phyloP scores from a whole-genome alignment of 2,329 filamentous ascomycete genomes.

The Trichophyton mentagrophytes region DNA sequence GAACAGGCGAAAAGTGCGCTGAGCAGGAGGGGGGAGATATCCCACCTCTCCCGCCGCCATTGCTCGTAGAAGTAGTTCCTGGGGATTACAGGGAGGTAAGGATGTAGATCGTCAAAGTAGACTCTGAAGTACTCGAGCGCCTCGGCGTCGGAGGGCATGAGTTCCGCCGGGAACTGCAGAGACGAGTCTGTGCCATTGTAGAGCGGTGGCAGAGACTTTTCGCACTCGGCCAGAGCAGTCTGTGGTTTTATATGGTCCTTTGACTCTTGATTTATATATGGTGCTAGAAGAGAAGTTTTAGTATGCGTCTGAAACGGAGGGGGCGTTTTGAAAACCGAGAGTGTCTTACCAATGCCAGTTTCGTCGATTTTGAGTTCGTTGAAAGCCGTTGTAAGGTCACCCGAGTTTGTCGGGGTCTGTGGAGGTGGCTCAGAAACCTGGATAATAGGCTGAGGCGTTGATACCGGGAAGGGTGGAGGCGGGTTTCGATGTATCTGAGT shows the following conservation, averaged over 20 bases:
- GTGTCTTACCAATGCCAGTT: slow-evolving; percentile 60
- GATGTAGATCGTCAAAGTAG: slow-evolving; percentile 82
- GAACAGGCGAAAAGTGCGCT: slow-evolving; percentile 88
- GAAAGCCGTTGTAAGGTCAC: slow-evolving; percentile 55
- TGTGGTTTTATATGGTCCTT: slow-evolving; percentile 40
- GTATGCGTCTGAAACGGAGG: neutral
- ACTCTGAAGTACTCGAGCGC: slow-evolving; percentile 76
- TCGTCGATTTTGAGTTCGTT: slow-evolving; percentile 81
- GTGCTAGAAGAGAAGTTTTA: slow-evolving; percentile 21
- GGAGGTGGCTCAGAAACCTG: neutral
- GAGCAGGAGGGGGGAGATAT: slow-evolving; percentile 76
- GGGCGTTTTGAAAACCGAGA: slow-evolving; percentile 4
- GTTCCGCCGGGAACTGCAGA: slow-evolving; percentile 76
- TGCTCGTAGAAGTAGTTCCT: slow-evolving; percentile 73
- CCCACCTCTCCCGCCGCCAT: slow-evolving; percentile 70
- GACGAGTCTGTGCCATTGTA: slow-evolving; percentile 58
- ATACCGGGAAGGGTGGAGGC: neutral
- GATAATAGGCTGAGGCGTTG: neutral
- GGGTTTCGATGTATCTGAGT: neutral
- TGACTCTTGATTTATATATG: slow-evolving; percentile 63
- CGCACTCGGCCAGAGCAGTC: slow-evolving; percentile 47
- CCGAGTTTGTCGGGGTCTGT: neutral
- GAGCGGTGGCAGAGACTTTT: slow-evolving; percentile 56
- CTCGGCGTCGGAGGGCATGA: slow-evolving; percentile 82
- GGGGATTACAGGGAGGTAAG: slow-evolving; percentile 82